Percentiles rank a stretch among this genome's conserved stretches.
Conservation (phyloP, 352 stramenopile species). For the Pythium phragmiticola region DNA sequence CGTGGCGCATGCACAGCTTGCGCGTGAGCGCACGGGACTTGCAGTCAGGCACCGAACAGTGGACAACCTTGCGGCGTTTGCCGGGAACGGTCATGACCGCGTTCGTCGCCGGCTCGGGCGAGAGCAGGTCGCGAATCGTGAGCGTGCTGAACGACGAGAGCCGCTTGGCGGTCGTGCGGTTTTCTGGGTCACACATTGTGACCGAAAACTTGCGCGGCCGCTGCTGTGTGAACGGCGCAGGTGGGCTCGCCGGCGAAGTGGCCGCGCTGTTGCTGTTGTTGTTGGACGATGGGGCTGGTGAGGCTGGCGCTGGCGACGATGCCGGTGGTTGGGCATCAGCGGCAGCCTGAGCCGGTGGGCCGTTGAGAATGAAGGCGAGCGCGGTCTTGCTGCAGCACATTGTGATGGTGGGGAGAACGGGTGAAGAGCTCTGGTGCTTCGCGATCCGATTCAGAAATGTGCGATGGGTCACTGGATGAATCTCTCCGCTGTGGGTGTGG, state of each 20-base stretch:
- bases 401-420: no score
- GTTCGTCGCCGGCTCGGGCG: constrained; percentile 14
- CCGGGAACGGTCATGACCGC: constrained; percentile 8
- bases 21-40: constrained; percentile 51
- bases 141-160: constrained; percentile 24
- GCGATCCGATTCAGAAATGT: neutral
- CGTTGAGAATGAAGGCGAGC: constrained; percentile 73
- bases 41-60: constrained; percentile 19
- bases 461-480: neutral
- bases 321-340: neutral
- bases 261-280: neutral
- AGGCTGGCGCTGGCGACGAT: constrained; percentile 3
- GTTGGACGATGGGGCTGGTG: neutral
- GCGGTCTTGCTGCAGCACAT: constrained; percentile 39
- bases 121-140: constrained; percentile 25
- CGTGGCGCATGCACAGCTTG: constrained; percentile 50
- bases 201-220: constrained; percentile 11
- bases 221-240: constrained; percentile 16
- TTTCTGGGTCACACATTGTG: constrained; percentile 28
- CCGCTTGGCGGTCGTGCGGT: constrained; percentile 24
- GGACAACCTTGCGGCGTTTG: constrained; percentile 27
- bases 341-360: constrained; percentile 40
- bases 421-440: no score
- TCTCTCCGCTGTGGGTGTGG: no score
- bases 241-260: constrained; percentile 10